Evolutionary conservation across 106 monocot genomes (phyloP).

Genomic region (Dioscorea zingiberensis): DNA sequence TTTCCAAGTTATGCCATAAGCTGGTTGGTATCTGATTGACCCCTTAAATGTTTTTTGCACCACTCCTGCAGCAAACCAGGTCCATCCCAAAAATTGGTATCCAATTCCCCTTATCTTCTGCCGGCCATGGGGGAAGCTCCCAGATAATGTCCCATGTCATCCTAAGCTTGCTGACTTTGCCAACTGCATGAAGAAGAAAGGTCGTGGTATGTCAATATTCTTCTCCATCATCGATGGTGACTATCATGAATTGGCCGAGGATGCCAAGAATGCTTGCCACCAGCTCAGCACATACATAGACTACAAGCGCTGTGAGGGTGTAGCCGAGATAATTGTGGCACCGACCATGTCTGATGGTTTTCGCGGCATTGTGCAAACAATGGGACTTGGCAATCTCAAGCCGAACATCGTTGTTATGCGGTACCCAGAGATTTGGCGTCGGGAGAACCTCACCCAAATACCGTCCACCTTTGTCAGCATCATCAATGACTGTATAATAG

Average conservation of each 20-base stretch:
- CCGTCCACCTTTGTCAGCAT: constrained; percentile 93
- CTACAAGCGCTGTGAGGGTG: constrained; percentile 93
- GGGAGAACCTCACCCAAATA: constrained; percentile 86
- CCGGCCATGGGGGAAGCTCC: constrained; percentile 97
- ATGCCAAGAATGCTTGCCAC: constrained; percentile 77
- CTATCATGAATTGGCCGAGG: constrained; percentile 82
- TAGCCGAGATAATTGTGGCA: constrained; percentile 91
- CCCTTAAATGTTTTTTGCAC: neutral
- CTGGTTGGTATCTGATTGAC: neutral
- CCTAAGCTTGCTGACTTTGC: constrained; percentile 99
- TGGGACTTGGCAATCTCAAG: constrained; percentile 98
- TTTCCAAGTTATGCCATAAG: no score
- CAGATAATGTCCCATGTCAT: constrained; percentile 97
- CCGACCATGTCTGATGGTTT: constrained; percentile 87
- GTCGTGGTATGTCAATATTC: constrained; percentile 95
- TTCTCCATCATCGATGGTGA: constrained; percentile 89
- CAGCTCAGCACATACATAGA: constrained; percentile 87
- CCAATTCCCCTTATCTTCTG: constrained; percentile 96
- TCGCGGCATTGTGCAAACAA: constrained; percentile 89
- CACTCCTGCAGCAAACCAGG: constrained; percentile 60
- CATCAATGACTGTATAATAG: constrained; percentile 93
- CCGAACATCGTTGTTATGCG: constrained; percentile 98
- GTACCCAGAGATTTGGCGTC: constrained; percentile 96
- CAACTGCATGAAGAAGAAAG: constrained; percentile 99
- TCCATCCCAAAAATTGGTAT: constrained; percentile 99